A percentile compares a stretch with the other conserved stretches of the same genome.
These are phyloP conservation scores for Colletotrichum australisinense DNA, from an alignment of 2,329 filamentous ascomycete genomes.

Conservation along the genomic window DNA sequence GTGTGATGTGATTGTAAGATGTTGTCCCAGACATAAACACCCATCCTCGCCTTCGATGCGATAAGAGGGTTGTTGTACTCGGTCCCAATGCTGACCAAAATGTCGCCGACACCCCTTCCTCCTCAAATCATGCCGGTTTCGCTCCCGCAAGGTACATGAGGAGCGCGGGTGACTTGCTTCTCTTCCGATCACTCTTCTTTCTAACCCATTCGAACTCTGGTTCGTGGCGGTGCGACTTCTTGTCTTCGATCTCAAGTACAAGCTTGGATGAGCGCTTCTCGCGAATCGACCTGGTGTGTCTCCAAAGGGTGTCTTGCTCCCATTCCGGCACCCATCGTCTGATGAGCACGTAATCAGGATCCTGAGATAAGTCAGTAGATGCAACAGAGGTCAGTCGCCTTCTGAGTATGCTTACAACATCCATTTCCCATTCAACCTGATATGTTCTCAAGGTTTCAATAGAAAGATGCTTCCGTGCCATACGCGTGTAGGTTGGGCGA, in stretches of 20 bases:
- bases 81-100: neutral
- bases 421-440: slow-evolving; percentile 68
- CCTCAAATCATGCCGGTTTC: slow-evolving; percentile 49
- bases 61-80: neutral
- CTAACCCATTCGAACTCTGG: slow-evolving; percentile 67
- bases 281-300: slow-evolving; percentile 75
- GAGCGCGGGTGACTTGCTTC: slow-evolving; percentile 67
- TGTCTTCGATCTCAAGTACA: slow-evolving; percentile 60
- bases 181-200: slow-evolving; percentile 64
- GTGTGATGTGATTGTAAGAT: neutral
- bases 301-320: slow-evolving; percentile 78
- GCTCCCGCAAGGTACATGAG: slow-evolving; percentile 69
- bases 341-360: slow-evolving; percentile 78
- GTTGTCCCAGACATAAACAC: neutral
- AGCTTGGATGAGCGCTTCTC: slow-evolving; percentile 60
- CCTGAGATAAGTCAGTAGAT: slow-evolving; percentile 50
- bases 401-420: slow-evolving; percentile 57
- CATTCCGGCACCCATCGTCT: slow-evolving; percentile 78
- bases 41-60: neutral
- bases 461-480: slow-evolving; percentile 71
- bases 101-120: neutral
- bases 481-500: slow-evolving; percentile 71
- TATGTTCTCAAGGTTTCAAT: slow-evolving; percentile 69
- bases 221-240: slow-evolving; percentile 53
- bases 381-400: neutral